These are phyloP conservation scores for Lepraria neglecta DNA, from an alignment of 495 filamentous ascomycete genomes.

Conservation along the genomic window DNA sequence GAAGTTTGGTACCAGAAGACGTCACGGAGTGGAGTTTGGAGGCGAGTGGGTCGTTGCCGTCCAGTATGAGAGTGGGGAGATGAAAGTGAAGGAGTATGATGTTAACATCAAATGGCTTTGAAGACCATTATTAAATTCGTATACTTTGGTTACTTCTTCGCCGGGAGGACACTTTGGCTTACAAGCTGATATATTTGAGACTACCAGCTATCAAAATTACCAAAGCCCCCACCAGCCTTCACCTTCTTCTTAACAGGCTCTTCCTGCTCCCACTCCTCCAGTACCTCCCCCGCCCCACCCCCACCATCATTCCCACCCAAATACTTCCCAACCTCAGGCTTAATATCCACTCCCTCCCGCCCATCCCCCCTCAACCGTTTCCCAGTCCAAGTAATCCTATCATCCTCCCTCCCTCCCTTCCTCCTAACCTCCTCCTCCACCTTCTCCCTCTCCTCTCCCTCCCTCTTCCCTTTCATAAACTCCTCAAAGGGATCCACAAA, in stretches of 20 bases:
- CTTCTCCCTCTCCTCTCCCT: slow-evolving; percentile 43
- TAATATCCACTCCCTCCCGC: slow-evolving; percentile 32
- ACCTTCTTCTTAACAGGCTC: slow-evolving; percentile 74
- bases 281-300: slow-evolving; percentile 67
- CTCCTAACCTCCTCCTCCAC: slow-evolving; percentile 84
- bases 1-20: slow-evolving; percentile 69
- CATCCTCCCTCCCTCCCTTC: slow-evolving; percentile 73
- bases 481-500: slow-evolving; percentile 96
- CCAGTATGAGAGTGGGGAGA: slow-evolving; percentile 7
- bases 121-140: too few species aligned
- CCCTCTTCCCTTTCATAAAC: slow-evolving; percentile 55
- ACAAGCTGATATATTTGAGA: not conserved
- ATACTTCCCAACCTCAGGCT: slow-evolving; percentile 54
- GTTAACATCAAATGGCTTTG: not conserved
- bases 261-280: slow-evolving; percentile 50
- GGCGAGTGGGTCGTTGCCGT: slow-evolving; percentile 67
- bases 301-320: slow-evolving; percentile 51
- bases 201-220: slow-evolving; percentile 84
- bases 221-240: slow-evolving; percentile 70
- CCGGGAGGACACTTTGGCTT: not conserved
- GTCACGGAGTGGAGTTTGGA: slow-evolving; percentile 75
- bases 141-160: not conserved
- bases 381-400: slow-evolving; percentile 34
- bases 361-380: slow-evolving; percentile 51
- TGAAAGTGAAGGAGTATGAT: not conserved